A percentile compares a stretch with the other conserved stretches of the same genome.
Conservation (phyloP, 305 asterid genomes). For the Striga hermonthica region DNA sequence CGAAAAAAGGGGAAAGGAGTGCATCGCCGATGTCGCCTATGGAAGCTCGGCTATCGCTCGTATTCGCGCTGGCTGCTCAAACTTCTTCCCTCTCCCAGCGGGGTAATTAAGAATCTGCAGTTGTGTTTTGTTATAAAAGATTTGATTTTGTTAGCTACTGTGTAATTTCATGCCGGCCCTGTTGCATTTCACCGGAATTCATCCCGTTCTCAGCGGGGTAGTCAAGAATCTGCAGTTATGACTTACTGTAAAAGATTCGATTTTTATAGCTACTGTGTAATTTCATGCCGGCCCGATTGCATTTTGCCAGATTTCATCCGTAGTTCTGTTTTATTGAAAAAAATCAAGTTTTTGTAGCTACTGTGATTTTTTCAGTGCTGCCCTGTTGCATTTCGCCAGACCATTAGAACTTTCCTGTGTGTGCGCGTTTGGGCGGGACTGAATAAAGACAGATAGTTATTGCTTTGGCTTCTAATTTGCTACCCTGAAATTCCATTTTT, state of each 20-base stretch:
- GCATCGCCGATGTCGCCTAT: constrained; percentile 38
- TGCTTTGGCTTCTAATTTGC: not conserved
- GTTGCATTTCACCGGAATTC: constrained; percentile 1
- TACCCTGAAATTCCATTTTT: not conserved
- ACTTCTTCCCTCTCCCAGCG: constrained; percentile 66
- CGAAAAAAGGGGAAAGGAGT: constrained; percentile 26
- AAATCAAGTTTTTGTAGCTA: not conserved
- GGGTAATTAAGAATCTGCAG: constrained; percentile 38
- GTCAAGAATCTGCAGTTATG: no score
- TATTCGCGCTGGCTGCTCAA: constrained; percentile 72
- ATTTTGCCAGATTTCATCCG: not conserved
- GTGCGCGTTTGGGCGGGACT: not conserved
- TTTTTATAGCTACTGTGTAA: not conserved
- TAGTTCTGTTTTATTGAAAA: no score
- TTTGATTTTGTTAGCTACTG: not conserved
- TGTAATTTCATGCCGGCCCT: not conserved
- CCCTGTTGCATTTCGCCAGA: not conserved
- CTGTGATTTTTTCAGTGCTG: not conserved
- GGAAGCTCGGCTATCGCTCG: constrained; percentile 66
- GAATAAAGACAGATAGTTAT: not conserved
- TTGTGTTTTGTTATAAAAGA: not conserved
- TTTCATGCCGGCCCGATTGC: not conserved
- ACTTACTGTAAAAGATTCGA: not conserved
- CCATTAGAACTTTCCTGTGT: not conserved
- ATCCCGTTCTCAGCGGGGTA: not conserved